Percentiles rank a stretch among this genome's conserved stretches.
phyloP scores from a whole-genome alignment of 2,329 filamentous ascomycete species.

The Botrytis fragariae region DNA sequence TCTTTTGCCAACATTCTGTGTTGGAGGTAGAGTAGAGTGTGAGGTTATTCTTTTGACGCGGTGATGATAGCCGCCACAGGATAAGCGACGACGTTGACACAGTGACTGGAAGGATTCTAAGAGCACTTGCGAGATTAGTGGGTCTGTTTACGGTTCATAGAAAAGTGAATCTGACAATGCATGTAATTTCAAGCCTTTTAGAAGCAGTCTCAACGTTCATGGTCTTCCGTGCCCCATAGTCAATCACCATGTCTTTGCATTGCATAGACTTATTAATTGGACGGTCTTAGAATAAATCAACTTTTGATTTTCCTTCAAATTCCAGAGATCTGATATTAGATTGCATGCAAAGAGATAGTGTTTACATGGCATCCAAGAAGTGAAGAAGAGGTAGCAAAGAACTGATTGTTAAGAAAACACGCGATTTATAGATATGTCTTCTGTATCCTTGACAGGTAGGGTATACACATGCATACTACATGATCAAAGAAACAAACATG shows the following conservation, averaged over 20 bases:
- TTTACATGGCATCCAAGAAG: not conserved
- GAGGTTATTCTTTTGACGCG: not conserved
- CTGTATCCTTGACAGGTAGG: slow-evolving; percentile 3
- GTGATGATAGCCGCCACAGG: not conserved
- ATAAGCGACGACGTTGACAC: not conserved
- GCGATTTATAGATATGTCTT: not conserved
- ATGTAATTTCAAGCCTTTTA: not conserved
- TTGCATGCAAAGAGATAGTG: not conserved
- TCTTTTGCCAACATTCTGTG: not conserved
- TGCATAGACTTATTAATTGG: not conserved
- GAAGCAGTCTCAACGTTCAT: not conserved
- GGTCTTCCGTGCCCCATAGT: not conserved
- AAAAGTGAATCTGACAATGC: not conserved
- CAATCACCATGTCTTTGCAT: not conserved
- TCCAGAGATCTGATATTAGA: too few species aligned
- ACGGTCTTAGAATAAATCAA: not conserved
- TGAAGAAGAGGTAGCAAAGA: not conserved
- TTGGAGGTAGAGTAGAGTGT: not conserved
- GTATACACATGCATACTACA: not conserved
- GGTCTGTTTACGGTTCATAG: not conserved
- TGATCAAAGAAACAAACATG: not conserved
- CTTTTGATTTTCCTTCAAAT: not conserved
- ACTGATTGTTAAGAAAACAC: not conserved
- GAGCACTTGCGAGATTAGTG: not conserved
- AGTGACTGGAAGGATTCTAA: not conserved